Evolutionary conservation across 805 yeast species (phyloP).

Genomic region (Komagataella pseudopastoris): DNA sequence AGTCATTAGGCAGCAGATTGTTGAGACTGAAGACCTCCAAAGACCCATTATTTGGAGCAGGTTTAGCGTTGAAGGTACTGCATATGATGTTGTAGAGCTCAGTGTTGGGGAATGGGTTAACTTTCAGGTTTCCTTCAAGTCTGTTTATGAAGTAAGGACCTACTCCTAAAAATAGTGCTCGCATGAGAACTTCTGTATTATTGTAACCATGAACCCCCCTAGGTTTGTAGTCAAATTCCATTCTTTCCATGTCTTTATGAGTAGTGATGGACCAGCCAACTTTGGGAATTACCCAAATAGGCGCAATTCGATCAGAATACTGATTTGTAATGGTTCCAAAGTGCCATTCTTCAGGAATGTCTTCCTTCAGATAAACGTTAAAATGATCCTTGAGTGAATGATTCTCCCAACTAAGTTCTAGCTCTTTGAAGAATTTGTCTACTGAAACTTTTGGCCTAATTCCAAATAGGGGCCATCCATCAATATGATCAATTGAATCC

Average conservation of each 20-base stretch:
- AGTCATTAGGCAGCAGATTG: constrained; percentile 22
- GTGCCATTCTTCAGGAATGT: constrained; percentile 37
- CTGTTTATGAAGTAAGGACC: constrained; percentile 61
- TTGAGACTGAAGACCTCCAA: constrained; percentile 1
- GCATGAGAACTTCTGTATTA: constrained; percentile 65
- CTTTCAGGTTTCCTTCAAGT: constrained; percentile 14
- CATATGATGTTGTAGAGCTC: constrained; percentile 69
- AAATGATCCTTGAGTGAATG: constrained; percentile 20
- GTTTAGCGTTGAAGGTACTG: constrained; percentile 38
- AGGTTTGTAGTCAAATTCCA: constrained; percentile 38
- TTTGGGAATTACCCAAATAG: constrained; percentile 74
- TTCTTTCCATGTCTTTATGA: constrained; percentile 32
- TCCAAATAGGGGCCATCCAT: constrained; percentile 84
- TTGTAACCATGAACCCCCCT: constrained; percentile 81
- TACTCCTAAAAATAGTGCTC: constrained; percentile 64
- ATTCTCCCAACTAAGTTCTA: constrained; percentile 18
- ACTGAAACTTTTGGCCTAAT: constrained; percentile 40
- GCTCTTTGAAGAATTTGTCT: constrained; percentile 31
- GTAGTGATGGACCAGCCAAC: constrained; percentile 71
- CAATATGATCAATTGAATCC: constrained; percentile 41
- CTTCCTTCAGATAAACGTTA: constrained; percentile 37
- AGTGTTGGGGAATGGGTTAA: constrained; percentile 56
- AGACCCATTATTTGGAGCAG: constrained; percentile 52
- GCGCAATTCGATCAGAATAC: constrained; percentile 59
- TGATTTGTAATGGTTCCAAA: constrained; percentile 30